Evolutionary conservation across 768 basidiomycete genomes (phyloP).

Genomic region (Hericium alpestre): DNA sequence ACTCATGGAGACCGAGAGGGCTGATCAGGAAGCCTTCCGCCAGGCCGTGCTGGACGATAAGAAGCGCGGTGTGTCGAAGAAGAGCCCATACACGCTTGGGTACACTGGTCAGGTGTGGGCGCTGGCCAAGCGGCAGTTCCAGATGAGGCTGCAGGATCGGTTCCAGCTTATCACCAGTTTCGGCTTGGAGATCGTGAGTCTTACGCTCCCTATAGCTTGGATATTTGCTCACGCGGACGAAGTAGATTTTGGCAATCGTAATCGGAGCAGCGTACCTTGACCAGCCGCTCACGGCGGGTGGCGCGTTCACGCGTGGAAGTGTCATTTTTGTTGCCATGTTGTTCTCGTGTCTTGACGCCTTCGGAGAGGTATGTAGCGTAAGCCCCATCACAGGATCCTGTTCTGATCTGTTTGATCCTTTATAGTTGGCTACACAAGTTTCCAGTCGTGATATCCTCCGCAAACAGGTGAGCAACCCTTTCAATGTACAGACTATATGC

Average conservation of each 20-base stretch:
- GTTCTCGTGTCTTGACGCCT: constrained; percentile 60
- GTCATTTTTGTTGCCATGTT: constrained; percentile 67
- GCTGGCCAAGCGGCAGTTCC: constrained; percentile 64
- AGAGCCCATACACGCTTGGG: constrained; percentile 76
- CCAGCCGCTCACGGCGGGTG: constrained; percentile 59
- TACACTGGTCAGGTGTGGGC: constrained; percentile 66
- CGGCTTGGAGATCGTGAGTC: constrained; percentile 44
- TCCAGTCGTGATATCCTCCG: constrained; percentile 65
- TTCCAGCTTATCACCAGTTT: constrained; percentile 72
- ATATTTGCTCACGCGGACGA: not conserved
- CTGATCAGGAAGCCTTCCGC: constrained; percentile 66
- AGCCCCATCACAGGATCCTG: not conserved
- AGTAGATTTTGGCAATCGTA: constrained; percentile 37
- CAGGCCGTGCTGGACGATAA: constrained; percentile 68
- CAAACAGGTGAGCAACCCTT: constrained; percentile 37
- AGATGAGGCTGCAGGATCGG: constrained; percentile 60
- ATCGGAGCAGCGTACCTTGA: constrained; percentile 69
- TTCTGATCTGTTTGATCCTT: not conserved
- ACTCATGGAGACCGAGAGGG: constrained; percentile 45
- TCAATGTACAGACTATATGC: not conserved
- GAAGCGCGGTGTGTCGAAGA: constrained; percentile 63
- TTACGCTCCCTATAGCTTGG: constrained; percentile 3
- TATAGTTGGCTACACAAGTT: constrained; percentile 65
- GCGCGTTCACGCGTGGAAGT: constrained; percentile 81
- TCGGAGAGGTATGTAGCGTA: constrained; percentile 43